Base-by-base conservation (phyloP, 768 basidiomycete genomes). In the Hypholoma fasciculare region DNA sequence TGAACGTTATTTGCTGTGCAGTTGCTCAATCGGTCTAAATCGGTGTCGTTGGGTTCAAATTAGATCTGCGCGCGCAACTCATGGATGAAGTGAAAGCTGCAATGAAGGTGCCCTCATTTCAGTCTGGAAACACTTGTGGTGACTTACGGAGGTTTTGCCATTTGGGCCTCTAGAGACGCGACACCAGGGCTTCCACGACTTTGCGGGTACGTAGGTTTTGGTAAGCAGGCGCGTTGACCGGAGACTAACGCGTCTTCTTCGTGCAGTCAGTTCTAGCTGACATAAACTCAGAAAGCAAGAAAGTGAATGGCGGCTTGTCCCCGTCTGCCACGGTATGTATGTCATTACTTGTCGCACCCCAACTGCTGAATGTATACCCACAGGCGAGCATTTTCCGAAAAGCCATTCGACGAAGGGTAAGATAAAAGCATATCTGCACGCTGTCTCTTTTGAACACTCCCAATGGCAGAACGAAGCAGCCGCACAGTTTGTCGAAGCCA, bases 241-340 rank as follows among this genome's bases (percentile, higher is more conserved):
- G 20, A 17, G 7, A 37, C n/a, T 56, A 42, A 48, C 36, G 49
- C 19, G 30, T 19, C 19, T 20, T 39, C 34, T 4, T n/a, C n/a
- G n/a, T 17, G 16, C 60, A 90, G 89, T 85, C 87, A 23, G 79
- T 89, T 34, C 76, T 91, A 16, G 78, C 89, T 9, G 89, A 91
- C 57, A 78, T 91, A 2, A 84, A 90, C 61, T 78, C 82, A 8
- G 78, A 83, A 37, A 89, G 90, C 71, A 91, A 91, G 70, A 67
- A 69, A 7, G 69, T 79, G 26, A 73, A 75, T 43, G 65, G 67
- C 14, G 73, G 75, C 27, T 63, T 85, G 11, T 61, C 79, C n/a
- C 73, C 82, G 5, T 75, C 86, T 5, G 71, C 73, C 37, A 78
- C 88, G 42, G 69, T 82, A 61, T 52, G 70, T 63, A 38, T 20